Base-by-base conservation (phyloP, 768 basidiomycete genomes). In the Tulasnella sp. region DNA sequence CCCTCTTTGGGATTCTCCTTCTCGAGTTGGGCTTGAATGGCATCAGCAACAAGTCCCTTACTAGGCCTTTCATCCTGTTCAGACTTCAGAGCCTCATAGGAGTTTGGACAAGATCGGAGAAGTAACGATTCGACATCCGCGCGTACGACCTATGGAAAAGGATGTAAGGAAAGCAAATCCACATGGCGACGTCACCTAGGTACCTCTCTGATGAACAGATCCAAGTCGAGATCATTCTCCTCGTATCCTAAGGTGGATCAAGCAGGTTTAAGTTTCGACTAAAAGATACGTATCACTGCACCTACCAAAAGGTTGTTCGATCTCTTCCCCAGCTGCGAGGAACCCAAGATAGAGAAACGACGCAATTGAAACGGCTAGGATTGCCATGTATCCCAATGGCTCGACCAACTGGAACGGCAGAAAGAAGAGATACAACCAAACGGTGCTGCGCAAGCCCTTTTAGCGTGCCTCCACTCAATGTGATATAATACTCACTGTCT, bases 341-440 rank as follows among this genome's bases (percentile, higher is more conserved):
- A 86, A 83, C 21, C 82, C 83, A 14, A 86, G 74, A 67, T 83
- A 85, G 57, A 83, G 82, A 67, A 83, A 82, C 0, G 80, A 70
- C 2, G 82, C 81, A 37, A 84, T 73, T 14, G 73, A 72, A 4
- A 82, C 80, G 39, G 81, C 82, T 1, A 80, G 79, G 41, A 86
- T 78, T 4, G 82, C 75, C 64, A 78, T 76, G 73, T 81, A 85
- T 9, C 69, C 71, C 62, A 85, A 81, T 34, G 75, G 74, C 41
- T 70, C 70, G 49, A 82, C 76, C 5, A 85, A 73, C 67, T 87
- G 84, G 74, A 87, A 84, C 1, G 84, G 84, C 1, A 87, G 71
- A 67, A 83, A 80, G 71, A 86, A 82, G 2, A 85, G 74, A 66
- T 84, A 87, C 19, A 82, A 65, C 81, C 80, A 83, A 36, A 82